Conservation (phyloP, 2,329 filamentous ascomycete genomes). For the Aspergillus jensenii region DNA sequence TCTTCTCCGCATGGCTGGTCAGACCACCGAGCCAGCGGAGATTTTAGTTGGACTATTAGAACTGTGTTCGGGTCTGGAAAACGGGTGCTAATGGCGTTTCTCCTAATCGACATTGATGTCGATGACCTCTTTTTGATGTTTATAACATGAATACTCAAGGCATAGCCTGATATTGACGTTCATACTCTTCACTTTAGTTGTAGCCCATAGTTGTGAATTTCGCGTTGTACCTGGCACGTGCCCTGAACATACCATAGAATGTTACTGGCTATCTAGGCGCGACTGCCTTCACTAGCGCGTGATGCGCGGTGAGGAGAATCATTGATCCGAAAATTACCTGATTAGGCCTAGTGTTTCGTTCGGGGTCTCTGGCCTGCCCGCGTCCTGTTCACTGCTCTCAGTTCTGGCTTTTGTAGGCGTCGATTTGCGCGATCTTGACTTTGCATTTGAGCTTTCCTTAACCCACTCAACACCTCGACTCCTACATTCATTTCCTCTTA, state of each 20-base stretch:
- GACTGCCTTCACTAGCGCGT: constrained; percentile 13
- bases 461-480: constrained; percentile 15
- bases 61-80: constrained; percentile 45
- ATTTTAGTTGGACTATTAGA: constrained; percentile 42
- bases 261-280: constrained; percentile 8
- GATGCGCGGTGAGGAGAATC: constrained; percentile 29
- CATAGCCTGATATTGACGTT: constrained; percentile 24
- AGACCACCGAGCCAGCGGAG: constrained; percentile 28
- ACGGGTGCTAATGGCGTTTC: constrained; percentile 45
- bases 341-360: constrained; percentile 35
- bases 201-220: not conserved
- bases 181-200: not conserved
- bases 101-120: constrained; percentile 31
- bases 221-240: constrained; percentile 10
- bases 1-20: constrained; percentile 26
- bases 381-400: constrained; percentile 30
- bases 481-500: constrained; percentile 13
- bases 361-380: constrained; percentile 42
- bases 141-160: constrained; percentile 34
- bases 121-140: constrained; percentile 31
- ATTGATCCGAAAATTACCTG: constrained; percentile 26
- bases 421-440: constrained; percentile 30
- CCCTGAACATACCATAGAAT: not conserved
- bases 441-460: constrained; percentile 15
- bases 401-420: constrained; percentile 29